Conservation (phyloP, 208 protist species). For the Eutreptiella sp. region DNA sequence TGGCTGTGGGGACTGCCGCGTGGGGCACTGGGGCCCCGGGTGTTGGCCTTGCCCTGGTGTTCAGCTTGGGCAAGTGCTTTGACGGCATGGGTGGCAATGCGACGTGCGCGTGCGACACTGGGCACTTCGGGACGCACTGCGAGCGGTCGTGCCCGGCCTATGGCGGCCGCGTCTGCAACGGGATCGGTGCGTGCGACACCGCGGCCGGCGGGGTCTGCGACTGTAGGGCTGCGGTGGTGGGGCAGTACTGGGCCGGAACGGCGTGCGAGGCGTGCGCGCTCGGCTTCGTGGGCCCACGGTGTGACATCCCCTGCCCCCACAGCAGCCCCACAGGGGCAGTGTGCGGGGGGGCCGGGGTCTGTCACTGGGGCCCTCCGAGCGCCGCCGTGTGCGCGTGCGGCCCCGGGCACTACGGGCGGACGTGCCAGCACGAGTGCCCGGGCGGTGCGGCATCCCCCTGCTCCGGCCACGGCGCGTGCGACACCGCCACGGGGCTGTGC, state of each 20-base stretch:
- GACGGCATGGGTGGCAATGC: too few relatives aligned
- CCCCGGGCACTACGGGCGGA: conserved; percentile 15
- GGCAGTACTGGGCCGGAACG: conserved; percentile 2
- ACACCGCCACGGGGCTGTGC: too few relatives aligned
- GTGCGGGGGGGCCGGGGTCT: conserved; percentile 8
- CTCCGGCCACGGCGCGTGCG: conserved; percentile 19
- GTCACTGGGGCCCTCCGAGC: conserved; percentile 5
- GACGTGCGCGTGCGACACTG: neutral
- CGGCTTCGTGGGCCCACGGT: conserved; percentile 18
- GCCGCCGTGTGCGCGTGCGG: neutral
- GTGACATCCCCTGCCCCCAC: neutral
- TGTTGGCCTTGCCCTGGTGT: too few relatives aligned
- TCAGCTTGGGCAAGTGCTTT: too few relatives aligned
- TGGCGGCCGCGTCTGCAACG: too few relatives aligned
- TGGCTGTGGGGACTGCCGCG: too few relatives aligned
- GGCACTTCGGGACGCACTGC: too few relatives aligned
- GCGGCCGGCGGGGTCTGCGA: too few relatives aligned
- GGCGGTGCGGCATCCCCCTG: conserved; percentile 19
- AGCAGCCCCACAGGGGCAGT: neutral
- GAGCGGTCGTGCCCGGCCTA: too few relatives aligned
- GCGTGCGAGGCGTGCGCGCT: conserved; percentile 16
- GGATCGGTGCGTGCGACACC: too few relatives aligned
- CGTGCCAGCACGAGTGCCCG: conserved; percentile 22
- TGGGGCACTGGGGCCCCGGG: too few relatives aligned
- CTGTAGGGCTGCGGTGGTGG: neutral